phyloP scores from a whole-genome alignment of 2,329 filamentous ascomycete species.

The Paradendryphiella salina region DNA sequence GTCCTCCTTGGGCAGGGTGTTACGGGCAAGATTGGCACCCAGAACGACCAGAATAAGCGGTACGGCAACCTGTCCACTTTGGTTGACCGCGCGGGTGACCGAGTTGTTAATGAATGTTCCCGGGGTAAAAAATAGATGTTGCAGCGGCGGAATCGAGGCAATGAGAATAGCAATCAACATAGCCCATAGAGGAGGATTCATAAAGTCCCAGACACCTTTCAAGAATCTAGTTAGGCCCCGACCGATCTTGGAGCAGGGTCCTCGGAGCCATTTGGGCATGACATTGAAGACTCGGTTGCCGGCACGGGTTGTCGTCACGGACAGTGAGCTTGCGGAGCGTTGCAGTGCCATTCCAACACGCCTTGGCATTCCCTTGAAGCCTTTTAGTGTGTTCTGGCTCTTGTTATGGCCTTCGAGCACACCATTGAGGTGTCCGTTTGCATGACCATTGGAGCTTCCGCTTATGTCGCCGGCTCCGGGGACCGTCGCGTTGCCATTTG shows the following conservation, averaged over 20 bases:
- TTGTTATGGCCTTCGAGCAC: slow-evolving; percentile 22
- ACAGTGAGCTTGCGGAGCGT: slow-evolving; percentile 28
- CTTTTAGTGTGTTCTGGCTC: slow-evolving; percentile 34
- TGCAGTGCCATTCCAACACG: slow-evolving; percentile 29
- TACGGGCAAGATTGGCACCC: slow-evolving; percentile 90
- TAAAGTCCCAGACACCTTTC: slow-evolving; percentile 81
- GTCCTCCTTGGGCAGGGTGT: slow-evolving; percentile 74
- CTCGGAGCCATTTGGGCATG: slow-evolving; percentile 60
- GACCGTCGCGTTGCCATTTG: slow-evolving; percentile 53
- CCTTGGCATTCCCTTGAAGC: slow-evolving; percentile 42
- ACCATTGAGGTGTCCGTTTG: slow-evolving; percentile 46
- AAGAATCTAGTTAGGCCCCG: slow-evolving; percentile 57
- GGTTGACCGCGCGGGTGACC: slow-evolving; percentile 81
- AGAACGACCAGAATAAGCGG: slow-evolving; percentile 94
- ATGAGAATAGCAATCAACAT: slow-evolving; percentile 92
- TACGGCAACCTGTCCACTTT: slow-evolving; percentile 88
- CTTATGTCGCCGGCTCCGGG: slow-evolving; percentile 46
- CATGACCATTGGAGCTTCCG: slow-evolving; percentile 45
- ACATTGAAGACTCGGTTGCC: slow-evolving; percentile 50
- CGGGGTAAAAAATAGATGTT: slow-evolving; percentile 82
- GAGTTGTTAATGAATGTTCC: slow-evolving; percentile 92
- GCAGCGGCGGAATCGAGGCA: slow-evolving; percentile 80
- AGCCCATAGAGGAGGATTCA: slow-evolving; percentile 98
- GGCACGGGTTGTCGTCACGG: slow-evolving; percentile 35
- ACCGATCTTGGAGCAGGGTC: slow-evolving; percentile 50